Percentiles rank a stretch among this genome's conserved stretches.
Evolutionary conservation across 2,329 filamentous ascomycete species (phyloP).

Genomic region (Orbilia ellipsospora): DNA sequence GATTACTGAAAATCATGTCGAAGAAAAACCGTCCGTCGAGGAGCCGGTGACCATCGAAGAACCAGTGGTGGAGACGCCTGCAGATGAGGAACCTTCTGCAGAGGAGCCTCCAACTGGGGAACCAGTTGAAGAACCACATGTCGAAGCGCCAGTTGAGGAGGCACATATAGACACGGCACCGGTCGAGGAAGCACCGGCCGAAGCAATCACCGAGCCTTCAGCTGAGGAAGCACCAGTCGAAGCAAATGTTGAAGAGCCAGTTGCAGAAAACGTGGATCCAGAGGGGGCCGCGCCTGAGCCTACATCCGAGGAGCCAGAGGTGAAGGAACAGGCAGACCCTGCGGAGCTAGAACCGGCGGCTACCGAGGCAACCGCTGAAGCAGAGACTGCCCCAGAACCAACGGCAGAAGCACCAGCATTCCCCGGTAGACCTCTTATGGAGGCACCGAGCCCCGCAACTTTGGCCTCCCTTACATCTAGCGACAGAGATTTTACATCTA

Average conservation of each 20-base stretch:
- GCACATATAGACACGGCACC: constrained; percentile 1
- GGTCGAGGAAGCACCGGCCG: constrained; percentile 14
- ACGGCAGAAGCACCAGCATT: constrained; percentile 19
- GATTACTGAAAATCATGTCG: constrained; percentile 7
- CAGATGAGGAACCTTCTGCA: constrained; percentile 10
- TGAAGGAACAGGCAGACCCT: neutral
- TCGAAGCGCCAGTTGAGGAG: neutral
- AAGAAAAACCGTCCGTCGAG: constrained; percentile 14
- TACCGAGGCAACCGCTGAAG: constrained; percentile 9
- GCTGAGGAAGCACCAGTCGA: constrained; percentile 24
- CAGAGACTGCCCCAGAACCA: constrained; percentile 7
- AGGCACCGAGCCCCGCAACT: constrained; percentile 40
- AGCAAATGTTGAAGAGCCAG: constrained; percentile 7
- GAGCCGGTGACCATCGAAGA: constrained; percentile 19
- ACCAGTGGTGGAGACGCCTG: constrained; percentile 10
- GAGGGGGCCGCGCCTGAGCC: constrained; percentile 19
- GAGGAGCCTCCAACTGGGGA: constrained; percentile 1
- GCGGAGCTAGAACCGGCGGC: neutral
- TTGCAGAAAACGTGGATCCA: constrained; percentile 1
- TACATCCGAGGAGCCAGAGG: constrained; percentile 16
- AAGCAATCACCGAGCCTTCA: constrained; percentile 14
- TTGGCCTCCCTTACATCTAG: constrained; percentile 46
- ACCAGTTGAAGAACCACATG: neutral
- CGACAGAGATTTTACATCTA: constrained; percentile 48
- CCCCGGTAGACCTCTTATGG: constrained; percentile 37